Percentiles rank a stretch among this genome's conserved stretches.
Evolutionary conservation across 352 stramenopile species (phyloP).

Genomic region (Phytophthora crassamura): DNA sequence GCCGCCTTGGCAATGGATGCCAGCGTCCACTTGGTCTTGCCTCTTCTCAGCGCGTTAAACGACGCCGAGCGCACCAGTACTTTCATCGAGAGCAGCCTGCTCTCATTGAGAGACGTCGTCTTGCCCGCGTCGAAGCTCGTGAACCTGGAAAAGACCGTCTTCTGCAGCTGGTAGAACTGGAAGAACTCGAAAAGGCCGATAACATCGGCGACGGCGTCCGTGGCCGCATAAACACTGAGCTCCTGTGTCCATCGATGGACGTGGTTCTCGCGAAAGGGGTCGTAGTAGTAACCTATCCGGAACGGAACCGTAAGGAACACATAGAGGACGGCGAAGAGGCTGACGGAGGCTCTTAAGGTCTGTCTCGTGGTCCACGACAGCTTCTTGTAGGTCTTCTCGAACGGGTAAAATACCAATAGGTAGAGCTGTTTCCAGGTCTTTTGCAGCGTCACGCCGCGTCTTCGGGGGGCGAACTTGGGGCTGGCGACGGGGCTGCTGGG

Average conservation of each 20-base stretch:
- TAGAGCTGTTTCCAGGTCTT: neutral
- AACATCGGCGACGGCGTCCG: constrained; percentile 23
- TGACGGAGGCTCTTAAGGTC: constrained; percentile 15
- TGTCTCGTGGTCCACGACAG: constrained; percentile 22
- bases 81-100: neutral
- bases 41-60: constrained; percentile 2
- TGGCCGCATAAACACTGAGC: constrained; percentile 11
- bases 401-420: neutral
- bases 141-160: constrained; percentile 9
- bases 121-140: constrained; percentile 11
- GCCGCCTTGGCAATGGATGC: constrained; percentile 9
- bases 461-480: neutral
- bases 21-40: constrained; percentile 31
- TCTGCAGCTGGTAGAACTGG: constrained; percentile 18
- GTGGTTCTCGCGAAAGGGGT: constrained; percentile 4
- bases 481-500: neutral
- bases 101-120: neutral
- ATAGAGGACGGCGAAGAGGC: constrained; percentile 27
- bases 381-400: constrained; percentile 5
- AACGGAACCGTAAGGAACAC: constrained; percentile 29
- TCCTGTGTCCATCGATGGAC: constrained; percentile 18
- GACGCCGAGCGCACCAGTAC: constrained; percentile 10
- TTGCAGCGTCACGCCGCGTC: neutral
- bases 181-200: constrained; percentile 26
- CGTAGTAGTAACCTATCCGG: constrained; percentile 34